phyloP scores from a whole-genome alignment of 495 filamentous ascomycete species.

The Neurospora sp. region DNA sequence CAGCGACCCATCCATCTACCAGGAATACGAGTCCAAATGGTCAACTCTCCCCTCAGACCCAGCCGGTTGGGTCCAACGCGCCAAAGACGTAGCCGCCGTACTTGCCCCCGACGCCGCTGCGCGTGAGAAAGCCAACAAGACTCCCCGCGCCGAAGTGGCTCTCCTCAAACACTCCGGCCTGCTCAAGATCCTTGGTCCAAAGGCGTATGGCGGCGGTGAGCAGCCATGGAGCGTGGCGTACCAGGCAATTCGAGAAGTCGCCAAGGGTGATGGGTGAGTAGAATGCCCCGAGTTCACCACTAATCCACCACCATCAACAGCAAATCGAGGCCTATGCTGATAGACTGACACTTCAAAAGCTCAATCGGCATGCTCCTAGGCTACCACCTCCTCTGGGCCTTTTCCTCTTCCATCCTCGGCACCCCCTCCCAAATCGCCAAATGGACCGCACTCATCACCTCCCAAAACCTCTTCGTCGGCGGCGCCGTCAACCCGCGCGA shows the following conservation, averaged over 20 bases:
- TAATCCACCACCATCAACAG: too few relatives aligned
- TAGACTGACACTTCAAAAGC: conserved; percentile 1
- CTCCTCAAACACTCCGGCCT: conserved; percentile 48
- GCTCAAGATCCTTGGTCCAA: conserved; percentile 44
- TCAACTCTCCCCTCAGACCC: conserved; percentile 32
- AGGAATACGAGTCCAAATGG: conserved; percentile 37
- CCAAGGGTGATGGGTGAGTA: conserved; percentile 44
- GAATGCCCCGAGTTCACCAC: too few relatives aligned
- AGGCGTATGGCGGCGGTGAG: conserved; percentile 47
- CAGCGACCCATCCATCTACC: conserved; percentile 44
- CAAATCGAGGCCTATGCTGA: too few relatives aligned
- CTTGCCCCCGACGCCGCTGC: conserved; percentile 41
- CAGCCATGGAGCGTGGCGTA: conserved; percentile 48
- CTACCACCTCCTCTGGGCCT: conserved; percentile 53
- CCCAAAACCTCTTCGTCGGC: conserved; percentile 52
- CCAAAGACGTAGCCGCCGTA: conserved; percentile 42
- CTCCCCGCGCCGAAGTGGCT: conserved; percentile 43
- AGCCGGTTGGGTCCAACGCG: conserved; percentile 41
- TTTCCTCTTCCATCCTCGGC: conserved; percentile 45
- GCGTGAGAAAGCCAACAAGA: conserved; percentile 47
- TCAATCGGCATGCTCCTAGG: conserved; percentile 51
- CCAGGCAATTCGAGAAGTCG: conserved; percentile 47
- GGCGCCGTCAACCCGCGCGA: conserved; percentile 54
- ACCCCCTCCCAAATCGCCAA: conserved; percentile 45
- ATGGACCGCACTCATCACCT: conserved; percentile 40